Base-by-base conservation (phyloP, 352 stramenopile species). In the Phytophthora ramorum region DNA sequence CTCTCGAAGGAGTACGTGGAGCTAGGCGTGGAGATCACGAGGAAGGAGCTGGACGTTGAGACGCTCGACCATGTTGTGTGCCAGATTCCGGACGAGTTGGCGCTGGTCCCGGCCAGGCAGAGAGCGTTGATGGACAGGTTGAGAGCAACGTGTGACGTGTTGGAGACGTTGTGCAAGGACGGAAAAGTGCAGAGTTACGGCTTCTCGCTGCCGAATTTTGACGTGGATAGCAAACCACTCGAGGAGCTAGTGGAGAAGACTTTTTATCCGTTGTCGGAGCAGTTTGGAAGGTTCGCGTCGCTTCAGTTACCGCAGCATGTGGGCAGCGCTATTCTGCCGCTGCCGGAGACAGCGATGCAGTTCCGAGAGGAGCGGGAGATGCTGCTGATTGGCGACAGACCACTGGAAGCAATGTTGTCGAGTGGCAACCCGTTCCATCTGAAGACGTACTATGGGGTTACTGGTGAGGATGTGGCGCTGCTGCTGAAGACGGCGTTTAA, bases 401-500 rank as follows among this genome's bases (percentile, higher is more conserved):
- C 83, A 16, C 73, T 93, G 10, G 81, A 92, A 35, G 63, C 78
- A 8, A 69, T 74, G 54, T 69, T 96, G n/a, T 78, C 73, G 7
- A 90, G 78, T 54, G 78, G 76, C 35, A 92, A 94, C 44, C 85
- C 85, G 8, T 76, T 93, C 48, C 52, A 66, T 44, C 48, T 93
- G 6, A 80, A 78, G 46, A 88, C 71, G 26, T 81, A 86, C 55
- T 37, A 43, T 7, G 55, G 58, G 5, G 46, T 83, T 32, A 55
- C 58, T 17, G 87, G 85, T 13, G 84, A 91, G 20, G 87, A 96
- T 30, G 58, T 96, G 19, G 87, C 85, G 20, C 37, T 84, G 65
- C 63, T 87, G 38, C 73, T 96, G 16, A 91, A 93, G 69, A 83
- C 84, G n/a, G 81, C 85, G 9, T 96, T 96, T 64, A 91, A 91